Base-by-base conservation (phyloP, 257 asterid species). In the Coffea canephora region DNA sequence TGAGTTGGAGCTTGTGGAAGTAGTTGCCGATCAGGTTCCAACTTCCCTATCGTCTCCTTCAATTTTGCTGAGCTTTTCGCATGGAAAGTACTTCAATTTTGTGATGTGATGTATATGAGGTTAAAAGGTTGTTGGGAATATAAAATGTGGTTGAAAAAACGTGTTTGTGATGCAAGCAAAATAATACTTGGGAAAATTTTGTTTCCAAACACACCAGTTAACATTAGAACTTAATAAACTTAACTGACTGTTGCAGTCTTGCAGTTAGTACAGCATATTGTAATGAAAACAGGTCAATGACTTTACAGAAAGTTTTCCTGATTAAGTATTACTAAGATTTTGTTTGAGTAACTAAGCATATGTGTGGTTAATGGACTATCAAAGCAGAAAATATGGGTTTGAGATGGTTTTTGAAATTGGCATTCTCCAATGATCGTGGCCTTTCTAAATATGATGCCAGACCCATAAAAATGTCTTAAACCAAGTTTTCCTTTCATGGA, bases 1-100 rank as follows among this genome's bases (percentile, higher is more conserved):
- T 72, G 98, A 96, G 86, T 67, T 96, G 89, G 99, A 96, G 89
- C 99, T 96, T 84, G 99, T 96, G 57, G 96, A 96, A 88, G 99
- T 94, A 52, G 99, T 96, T 76, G 99, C 99, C 0, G 99, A 96
- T 78, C 99, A 95, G 99, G 99, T 93, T 82, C 27, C 87, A 74
- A 5, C 76, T 73, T 72, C 57, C 8, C 15, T 49, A 52, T 55
- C 49, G 6, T 61, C 50, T 31, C 48, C 70, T 55, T 50, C 3
- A 41, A 27, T 64, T 48, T 59, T 10, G 34, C 46, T 36, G 41
- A 71, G 52, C 43, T 50, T 31, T n/a, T 67, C 4, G 45, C 5
- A 7, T 48, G 48, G 45, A n/a, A 23, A 48, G 25, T 34, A 43
- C 48, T 57, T 77, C 21, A 31, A 1, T 39, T 39, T 39, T 39